These are phyloP conservation scores for Pythium dissimile DNA, from an alignment of 352 stramenopile genomes.

Conservation along the genomic window DNA sequence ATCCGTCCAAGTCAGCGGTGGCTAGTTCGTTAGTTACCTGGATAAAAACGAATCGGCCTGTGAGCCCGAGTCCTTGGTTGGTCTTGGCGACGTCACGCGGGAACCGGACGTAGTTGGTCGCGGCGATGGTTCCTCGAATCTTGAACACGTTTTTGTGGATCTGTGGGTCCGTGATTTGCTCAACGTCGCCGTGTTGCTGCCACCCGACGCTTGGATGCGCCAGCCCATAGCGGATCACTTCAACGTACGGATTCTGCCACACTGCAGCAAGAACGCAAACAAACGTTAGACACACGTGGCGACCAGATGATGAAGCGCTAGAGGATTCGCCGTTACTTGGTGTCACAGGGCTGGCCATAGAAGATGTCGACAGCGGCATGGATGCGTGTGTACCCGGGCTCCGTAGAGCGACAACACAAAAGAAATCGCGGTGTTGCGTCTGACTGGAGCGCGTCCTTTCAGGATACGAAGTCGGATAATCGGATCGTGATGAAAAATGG, in stretches of 20 bases:
- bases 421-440: no score
- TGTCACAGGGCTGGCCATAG: no score
- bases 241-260: slow-evolving; percentile 85
- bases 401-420: not conserved
- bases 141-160: slow-evolving; percentile 81
- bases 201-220: slow-evolving; percentile 54
- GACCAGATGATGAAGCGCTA: no score
- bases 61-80: slow-evolving; percentile 56
- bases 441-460: no score
- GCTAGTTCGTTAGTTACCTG: no score
- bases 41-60: slow-evolving; percentile 66
- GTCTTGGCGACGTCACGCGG: slow-evolving; percentile 52
- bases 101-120: slow-evolving; percentile 72
- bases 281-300: no score
- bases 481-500: no score
- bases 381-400: no score
- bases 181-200: slow-evolving; percentile 58
- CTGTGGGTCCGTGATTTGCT: slow-evolving; percentile 53
- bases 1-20: no score
- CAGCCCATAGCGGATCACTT: slow-evolving; percentile 78
- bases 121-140: slow-evolving; percentile 66
- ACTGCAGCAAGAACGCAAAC: slow-evolving; percentile 42
- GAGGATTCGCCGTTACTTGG: slow-evolving; percentile 19
- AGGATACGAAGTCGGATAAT: no score
- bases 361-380: no score